Conservation (phyloP, 768 basidiomycete species). For the Sutorius australiensis region DNA sequence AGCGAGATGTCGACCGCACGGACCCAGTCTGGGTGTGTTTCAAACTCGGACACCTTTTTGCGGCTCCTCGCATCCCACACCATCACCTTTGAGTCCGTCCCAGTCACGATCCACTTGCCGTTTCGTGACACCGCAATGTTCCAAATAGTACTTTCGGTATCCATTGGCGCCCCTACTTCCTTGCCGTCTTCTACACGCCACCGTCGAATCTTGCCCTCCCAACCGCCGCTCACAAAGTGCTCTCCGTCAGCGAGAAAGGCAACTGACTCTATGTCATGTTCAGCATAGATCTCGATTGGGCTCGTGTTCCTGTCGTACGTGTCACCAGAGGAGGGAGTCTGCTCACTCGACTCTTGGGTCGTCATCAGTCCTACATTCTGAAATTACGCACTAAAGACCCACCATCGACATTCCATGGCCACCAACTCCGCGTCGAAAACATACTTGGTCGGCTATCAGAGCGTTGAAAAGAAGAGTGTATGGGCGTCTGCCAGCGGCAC, state of each 20-base stretch:
- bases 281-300: background rate
- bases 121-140: background rate
- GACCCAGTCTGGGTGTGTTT: background rate
- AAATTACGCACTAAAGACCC: background rate
- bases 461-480: background rate
- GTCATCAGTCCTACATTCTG: background rate
- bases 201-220: background rate
- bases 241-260: background rate
- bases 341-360: background rate
- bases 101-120: background rate
- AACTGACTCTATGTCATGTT: background rate
- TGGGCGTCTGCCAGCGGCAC: background rate
- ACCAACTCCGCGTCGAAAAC: background rate
- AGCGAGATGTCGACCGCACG: background rate
- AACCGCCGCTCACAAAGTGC: background rate
- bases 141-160: background rate
- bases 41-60: background rate
- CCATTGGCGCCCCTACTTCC: constrained; percentile 1
- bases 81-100: background rate
- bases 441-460: background rate
- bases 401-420: background rate
- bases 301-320: background rate
- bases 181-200: background rate
- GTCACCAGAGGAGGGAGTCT: background rate
- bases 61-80: background rate